Conservation (phyloP, 1,284 basidiomycete species). For the Boletellus sp. region DNA sequence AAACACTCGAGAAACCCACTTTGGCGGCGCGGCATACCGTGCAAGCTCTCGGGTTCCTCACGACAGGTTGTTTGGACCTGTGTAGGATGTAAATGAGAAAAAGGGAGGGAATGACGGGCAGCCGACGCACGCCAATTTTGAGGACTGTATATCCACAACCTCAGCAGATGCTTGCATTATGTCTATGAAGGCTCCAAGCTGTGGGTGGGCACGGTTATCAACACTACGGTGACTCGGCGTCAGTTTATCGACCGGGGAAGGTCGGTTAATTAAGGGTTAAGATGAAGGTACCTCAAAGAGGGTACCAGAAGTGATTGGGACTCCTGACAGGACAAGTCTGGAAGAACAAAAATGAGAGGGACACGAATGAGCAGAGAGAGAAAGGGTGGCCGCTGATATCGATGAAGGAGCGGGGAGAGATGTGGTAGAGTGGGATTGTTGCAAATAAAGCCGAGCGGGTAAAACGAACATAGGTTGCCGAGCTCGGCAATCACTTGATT, state of each 20-base stretch:
- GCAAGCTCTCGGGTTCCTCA: conserved; percentile 73
- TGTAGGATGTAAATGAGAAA: conserved; percentile 6
- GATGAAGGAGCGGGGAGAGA: conserved; percentile 32
- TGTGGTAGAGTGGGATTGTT: conserved; percentile 35
- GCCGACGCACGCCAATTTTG: conserved; percentile 28
- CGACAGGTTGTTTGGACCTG: conserved; percentile 53
- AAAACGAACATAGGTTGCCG: conserved; percentile 38
- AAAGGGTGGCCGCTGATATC: conserved; percentile 26
- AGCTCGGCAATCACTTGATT: conserved; percentile 36
- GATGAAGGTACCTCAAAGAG: conserved; percentile 25
- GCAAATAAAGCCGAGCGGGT: conserved; percentile 39
- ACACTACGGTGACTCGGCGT: conserved; percentile 39
- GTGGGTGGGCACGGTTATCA: conserved; percentile 33
- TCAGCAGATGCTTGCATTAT: conserved; percentile 32
- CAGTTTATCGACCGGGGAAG: conserved; percentile 40
- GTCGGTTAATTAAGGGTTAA: conserved; percentile 39
- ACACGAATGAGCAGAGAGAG: conserved; percentile 7
- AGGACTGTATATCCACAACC: conserved; percentile 29
- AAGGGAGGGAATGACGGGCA: conserved; percentile 7
- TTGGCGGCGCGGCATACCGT: conserved; percentile 80
- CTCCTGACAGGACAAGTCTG: conserved; percentile 1
- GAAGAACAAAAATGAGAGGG: conserved; percentile 5
- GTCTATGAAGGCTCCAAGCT: conserved; percentile 11
- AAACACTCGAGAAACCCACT: conserved; percentile 39
- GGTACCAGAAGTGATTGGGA: conserved; percentile 6